These are phyloP conservation scores for Comarum palustre DNA, from an alignment of 306 rosid species.

Conservation along the genomic window DNA sequence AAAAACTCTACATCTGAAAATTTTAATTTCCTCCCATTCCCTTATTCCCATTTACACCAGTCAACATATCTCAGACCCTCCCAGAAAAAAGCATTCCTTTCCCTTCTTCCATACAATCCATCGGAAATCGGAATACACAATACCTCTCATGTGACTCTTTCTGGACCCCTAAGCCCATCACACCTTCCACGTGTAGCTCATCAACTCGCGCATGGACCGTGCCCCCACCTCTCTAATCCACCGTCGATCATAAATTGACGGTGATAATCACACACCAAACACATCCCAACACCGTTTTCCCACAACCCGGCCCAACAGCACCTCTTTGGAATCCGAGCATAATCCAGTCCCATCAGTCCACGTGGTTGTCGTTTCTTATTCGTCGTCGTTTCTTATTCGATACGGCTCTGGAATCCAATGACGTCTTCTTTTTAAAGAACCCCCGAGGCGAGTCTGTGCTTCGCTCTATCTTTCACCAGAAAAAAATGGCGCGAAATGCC, in stretches of 20 bases:
- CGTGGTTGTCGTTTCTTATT: neutral
- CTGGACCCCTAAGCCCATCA: slow-evolving; percentile 33
- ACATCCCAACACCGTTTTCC: neutral
- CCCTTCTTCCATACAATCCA: neutral
- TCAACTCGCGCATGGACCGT: slow-evolving; percentile 10
- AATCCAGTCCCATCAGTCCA: slow-evolving; percentile 30
- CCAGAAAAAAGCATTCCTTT: neutral
- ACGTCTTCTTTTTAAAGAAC: slow-evolving; percentile 49
- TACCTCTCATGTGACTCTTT: neutral
- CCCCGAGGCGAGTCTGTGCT: neutral
- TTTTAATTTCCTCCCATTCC: neutral
- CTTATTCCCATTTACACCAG: neutral
- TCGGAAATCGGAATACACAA: neutral
- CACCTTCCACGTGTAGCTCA: slow-evolving; percentile 15
- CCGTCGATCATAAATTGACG: slow-evolving; percentile 16
- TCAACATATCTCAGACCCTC: neutral
- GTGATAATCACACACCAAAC: neutral
- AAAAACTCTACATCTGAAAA: neutral
- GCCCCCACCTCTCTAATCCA: slow-evolving; percentile 1
- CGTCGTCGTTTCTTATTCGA: neutral
- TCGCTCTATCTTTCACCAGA: neutral
- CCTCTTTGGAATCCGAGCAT: slow-evolving; percentile 55
- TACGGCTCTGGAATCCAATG: slow-evolving; percentile 68
- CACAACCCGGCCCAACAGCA: slow-evolving; percentile 28
- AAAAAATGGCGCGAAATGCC: slow-evolving; percentile 42